Evolutionary conservation across 2,329 filamentous ascomycete species (phyloP).

Genomic region (Dothistroma septosporum): DNA sequence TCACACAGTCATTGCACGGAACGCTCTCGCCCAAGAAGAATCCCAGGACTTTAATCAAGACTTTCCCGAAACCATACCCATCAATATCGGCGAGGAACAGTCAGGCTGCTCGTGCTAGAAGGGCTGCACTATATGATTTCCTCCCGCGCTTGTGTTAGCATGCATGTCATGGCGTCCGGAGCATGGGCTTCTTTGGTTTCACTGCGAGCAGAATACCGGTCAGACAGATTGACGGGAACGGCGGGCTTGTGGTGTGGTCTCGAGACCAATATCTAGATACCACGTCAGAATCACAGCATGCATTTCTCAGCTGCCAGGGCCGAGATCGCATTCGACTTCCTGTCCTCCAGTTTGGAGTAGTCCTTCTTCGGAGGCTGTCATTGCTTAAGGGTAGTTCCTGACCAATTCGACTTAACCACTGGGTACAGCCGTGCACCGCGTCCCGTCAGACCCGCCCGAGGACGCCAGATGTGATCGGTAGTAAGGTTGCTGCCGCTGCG

Average conservation of each 20-base stretch:
- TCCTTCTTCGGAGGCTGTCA: too few species aligned
- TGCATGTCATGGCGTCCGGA: conserved; percentile 15
- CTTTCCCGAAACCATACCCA: conserved; percentile 97
- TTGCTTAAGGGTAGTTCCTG: too few species aligned
- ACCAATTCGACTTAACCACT: too few species aligned
- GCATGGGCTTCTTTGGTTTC: not conserved
- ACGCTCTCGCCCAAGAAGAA: conserved; percentile 93
- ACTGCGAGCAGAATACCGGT: not conserved
- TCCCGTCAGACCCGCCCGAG: too few species aligned
- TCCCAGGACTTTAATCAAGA: conserved; percentile 96
- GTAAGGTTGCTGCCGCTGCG: too few species aligned
- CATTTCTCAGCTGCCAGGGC: not conserved
- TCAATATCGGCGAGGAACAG: conserved; percentile 89
- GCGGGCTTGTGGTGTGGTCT: not conserved
- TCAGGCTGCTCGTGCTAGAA: conserved; percentile 83
- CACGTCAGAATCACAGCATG: not conserved
- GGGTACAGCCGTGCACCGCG: too few species aligned
- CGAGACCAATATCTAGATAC: not conserved
- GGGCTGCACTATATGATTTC: not conserved
- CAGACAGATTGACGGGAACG: not conserved
- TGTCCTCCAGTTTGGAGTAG: too few species aligned
- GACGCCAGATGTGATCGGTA: too few species aligned
- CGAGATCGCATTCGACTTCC: not conserved
- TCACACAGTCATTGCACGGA: conserved; percentile 79
- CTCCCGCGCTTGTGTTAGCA: not conserved